Base-by-base conservation (phyloP, 768 basidiomycete genomes). In the Pilatotrama ljubarskyi region DNA sequence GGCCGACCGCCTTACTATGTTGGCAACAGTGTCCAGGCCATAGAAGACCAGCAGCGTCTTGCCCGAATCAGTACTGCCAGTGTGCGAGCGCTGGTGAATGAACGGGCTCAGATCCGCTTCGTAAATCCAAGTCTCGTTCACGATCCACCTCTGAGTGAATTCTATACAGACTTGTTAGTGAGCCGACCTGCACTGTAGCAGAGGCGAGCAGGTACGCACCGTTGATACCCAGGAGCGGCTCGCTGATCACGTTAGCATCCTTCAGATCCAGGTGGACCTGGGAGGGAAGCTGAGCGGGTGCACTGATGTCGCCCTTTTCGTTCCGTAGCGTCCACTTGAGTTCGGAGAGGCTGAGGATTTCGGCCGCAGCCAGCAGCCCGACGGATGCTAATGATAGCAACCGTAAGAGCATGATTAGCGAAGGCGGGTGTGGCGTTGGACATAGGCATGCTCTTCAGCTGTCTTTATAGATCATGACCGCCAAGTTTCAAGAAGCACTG, bases 51-150 rank as follows among this genome's bases (percentile, higher is more conserved):
- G 72, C 11, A 84, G 64, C 9, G 58, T 35, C n/a, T 22, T 46
- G 22, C 8, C 29, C 9, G 32, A 26, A 17, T 36, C n/a, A 22
- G 38, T 20, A 0, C 77, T 74, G n/a, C n/a, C n/a, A n/a, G n/a
- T n/a, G 18, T 72, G 51, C 10, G 36, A 20, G 15, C 29, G 50
- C 11, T 63, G 66, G 40, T 68, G 53, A 24, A 73, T 63, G 58
- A 82, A 75, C 5, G 83, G 79, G 1, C 77, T 67, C 37, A 84
- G 54, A 63, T 82, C 80, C 1, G 82, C 81, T 0, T 80, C 82
- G 62, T 83, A 84, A 0, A 80, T 82, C 83, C 84, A 85, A 57
- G 81, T 80, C 55, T 84, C 83, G 43, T 78, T 71, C 25, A 77
- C 75, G 46, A 85, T 73, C 83, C 82, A 84, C 59, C 84, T 74